Base-by-base conservation (phyloP, 2,329 filamentous ascomycete species). In the Fusarium drepaniforme region DNA sequence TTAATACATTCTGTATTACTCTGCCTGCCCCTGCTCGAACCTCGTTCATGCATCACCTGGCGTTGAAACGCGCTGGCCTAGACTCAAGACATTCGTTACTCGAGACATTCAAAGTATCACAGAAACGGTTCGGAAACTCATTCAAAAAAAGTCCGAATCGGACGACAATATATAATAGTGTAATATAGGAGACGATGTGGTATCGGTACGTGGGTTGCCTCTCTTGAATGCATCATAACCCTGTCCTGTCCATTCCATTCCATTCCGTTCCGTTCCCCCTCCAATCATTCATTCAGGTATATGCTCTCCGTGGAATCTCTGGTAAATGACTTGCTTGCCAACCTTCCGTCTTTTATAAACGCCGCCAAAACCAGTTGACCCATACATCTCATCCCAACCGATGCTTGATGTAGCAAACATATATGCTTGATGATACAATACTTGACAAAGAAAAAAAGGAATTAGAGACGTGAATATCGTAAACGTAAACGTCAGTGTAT, bases 181-280 rank as follows among this genome's bases (percentile, higher is more conserved):
- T 68, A 53, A 62, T 56, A 49, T 71, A 77, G 70, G 68, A 73
- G 67, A 76, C 73, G 77, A 76, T 68, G 76, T 77, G 76, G 76
- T 78, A 78, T 78, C 76, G 77, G 71, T 73, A 77, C 64, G 74
- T 75, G 63, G 64, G 63, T 67, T 77, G 76, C 69, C 71, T 70
- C 72, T 67, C 68, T 70, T 58, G 53, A 65, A 73, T 76, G 73
- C 76, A 77, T 77, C 64, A 59, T 70, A 21, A 64, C 68, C 72
- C 58, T 67, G 62, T 51, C 40, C 40, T 6, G 13, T 21, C n/a
- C 42, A 44, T 44, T 13, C 49, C 40, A 12, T 44, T n/a, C n/a
- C 40, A 21, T 42, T 13, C 49, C 66, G n/a, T 72, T 40, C 49
- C 44, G 58, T 30, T 57, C 35, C 18, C 53, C 57, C n/a, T 40